Conservation (phyloP, 805 yeast species). For the Candida caryicola region DNA sequence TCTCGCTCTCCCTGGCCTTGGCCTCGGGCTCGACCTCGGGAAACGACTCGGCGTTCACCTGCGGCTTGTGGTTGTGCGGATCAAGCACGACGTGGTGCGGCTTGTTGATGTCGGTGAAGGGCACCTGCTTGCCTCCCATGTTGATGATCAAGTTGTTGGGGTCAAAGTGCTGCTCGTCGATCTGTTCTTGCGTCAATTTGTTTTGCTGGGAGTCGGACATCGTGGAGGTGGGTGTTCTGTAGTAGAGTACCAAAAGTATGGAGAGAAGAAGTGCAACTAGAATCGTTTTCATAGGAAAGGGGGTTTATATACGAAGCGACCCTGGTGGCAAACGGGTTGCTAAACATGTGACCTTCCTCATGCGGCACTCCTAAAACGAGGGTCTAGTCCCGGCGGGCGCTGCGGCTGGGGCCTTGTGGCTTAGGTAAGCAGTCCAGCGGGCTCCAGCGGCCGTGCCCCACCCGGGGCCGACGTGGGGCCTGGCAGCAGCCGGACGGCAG, state of each 20-base stretch:
- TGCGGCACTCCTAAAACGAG: too few species aligned
- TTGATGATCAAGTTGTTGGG: conserved; percentile 26
- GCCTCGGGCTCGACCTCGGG: conserved; percentile 36
- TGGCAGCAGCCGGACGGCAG: too few species aligned
- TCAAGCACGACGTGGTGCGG: conserved; percentile 34
- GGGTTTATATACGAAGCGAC: background rate
- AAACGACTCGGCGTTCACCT: conserved; percentile 20
- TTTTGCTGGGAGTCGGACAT: conserved; percentile 6
- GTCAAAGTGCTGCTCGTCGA: conserved; percentile 11
- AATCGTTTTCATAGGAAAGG: conserved; percentile 1
- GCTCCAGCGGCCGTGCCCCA: too few species aligned
- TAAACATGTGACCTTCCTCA: background rate
- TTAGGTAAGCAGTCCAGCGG: too few species aligned
- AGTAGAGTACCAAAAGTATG: conserved; percentile 2
- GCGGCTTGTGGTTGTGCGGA: conserved; percentile 24
- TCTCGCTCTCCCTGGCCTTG: conserved; percentile 23
- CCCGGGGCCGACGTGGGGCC: too few species aligned
- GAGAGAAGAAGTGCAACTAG: conserved; percentile 3
- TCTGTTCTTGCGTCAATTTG: conserved; percentile 5
- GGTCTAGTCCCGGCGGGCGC: too few species aligned
- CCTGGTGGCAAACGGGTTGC: conserved; percentile 3
- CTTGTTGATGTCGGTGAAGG: conserved; percentile 34
- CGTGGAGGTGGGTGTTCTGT: conserved; percentile 4
- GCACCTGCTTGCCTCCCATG: conserved; percentile 37
- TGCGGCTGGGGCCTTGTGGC: too few species aligned